A percentile compares a stretch with the other conserved stretches of the same genome.
Evolutionary conservation across 1,284 basidiomycete species (phyloP).

Genomic region (Pulveroboletus sp.): DNA sequence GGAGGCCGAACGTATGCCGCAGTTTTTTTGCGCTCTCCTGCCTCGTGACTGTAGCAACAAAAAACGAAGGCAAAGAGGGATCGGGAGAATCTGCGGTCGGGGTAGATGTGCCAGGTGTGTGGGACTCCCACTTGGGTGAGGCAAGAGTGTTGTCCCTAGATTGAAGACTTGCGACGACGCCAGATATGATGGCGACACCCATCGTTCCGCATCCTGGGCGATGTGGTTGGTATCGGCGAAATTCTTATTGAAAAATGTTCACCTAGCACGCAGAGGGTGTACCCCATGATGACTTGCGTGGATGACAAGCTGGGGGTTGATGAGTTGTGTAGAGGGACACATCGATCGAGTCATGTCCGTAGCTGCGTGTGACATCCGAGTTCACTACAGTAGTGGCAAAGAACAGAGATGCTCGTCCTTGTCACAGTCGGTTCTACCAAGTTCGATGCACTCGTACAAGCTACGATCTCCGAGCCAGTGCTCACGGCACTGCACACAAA

Average conservation of each 20-base stretch:
- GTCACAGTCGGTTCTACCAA: conserved; percentile 91
- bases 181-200: conserved; percentile 95
- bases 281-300: conserved; percentile 36
- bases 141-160: conserved; percentile 41
- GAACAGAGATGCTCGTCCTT: conserved; percentile 59
- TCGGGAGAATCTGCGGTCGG: conserved; percentile 59
- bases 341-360: conserved; percentile 19
- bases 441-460: conserved; percentile 75
- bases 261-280: conserved; percentile 46
- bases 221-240: conserved; percentile 9
- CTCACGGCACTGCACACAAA: conserved; percentile 53
- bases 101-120: conserved; percentile 82
- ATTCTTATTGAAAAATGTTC: conserved; percentile 1
- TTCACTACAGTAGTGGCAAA: no score
- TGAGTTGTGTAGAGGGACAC: neutral
- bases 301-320: neutral
- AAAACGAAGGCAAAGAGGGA: conserved; percentile 74
- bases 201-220: conserved; percentile 93
- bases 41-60: conserved; percentile 87
- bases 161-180: conserved; percentile 77
- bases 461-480: conserved; percentile 58
- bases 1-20: conserved; percentile 57
- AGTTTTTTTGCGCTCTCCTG: conserved; percentile 78
- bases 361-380: neutral
- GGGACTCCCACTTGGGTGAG: conserved; percentile 72